These are phyloP conservation scores for Annona cherimola DNA, from an alignment of 164 flowering plant species.

Conservation along the genomic window DNA sequence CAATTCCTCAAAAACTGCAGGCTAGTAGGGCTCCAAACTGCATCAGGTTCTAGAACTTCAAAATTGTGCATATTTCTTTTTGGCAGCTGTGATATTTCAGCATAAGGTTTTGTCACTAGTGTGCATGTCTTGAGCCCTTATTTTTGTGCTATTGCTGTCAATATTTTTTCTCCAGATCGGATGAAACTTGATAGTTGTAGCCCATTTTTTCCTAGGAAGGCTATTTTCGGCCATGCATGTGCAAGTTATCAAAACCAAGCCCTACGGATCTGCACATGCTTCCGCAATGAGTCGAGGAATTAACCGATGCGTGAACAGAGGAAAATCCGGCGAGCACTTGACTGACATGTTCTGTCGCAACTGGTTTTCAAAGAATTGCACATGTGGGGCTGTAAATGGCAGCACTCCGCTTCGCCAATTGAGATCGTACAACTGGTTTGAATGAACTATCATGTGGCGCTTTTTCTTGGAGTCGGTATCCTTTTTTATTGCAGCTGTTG, in stretches of 20 bases:
- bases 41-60: not conserved
- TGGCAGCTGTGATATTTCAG: not conserved
- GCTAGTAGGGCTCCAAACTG: not conserved
- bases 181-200: not conserved
- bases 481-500: no score
- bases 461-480: no score
- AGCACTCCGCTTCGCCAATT: not conserved
- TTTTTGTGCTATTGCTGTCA: not conserved
- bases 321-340: not conserved
- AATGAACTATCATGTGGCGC: no score
- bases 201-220: not conserved
- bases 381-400: not conserved
- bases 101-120: not conserved
- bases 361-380: not conserved
- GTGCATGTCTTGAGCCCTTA: not conserved
- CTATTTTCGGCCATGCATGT: not conserved
- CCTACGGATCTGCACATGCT: not conserved
- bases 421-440: not conserved
- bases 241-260: not conserved
- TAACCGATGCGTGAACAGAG: not conserved
- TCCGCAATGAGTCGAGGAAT: not conserved
- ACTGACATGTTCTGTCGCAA: not conserved
- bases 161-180: not conserved
- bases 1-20: not conserved
- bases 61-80: not conserved